Evolutionary conservation across 2,329 filamentous ascomycete species (phyloP).

Genomic region (Monosporascus sp.): DNA sequence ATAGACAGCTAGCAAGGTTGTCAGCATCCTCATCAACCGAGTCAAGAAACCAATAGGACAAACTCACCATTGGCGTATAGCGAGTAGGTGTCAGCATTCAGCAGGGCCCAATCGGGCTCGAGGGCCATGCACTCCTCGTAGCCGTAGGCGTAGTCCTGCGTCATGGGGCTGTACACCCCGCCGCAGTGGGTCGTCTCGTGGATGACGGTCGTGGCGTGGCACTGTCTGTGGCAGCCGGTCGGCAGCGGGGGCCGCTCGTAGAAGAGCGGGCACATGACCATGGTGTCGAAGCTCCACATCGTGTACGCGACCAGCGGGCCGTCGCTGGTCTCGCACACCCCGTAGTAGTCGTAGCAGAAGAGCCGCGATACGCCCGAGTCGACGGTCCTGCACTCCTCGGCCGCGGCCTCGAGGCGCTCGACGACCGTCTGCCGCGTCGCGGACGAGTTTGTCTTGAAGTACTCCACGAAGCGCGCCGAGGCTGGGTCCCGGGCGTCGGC

Average conservation of each 20-base stretch:
- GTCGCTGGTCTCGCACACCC: constrained; percentile 11
- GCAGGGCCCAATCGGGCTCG: constrained; percentile 6
- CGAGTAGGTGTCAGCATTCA: constrained; percentile 18
- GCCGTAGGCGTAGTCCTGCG: constrained; percentile 14
- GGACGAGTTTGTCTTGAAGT: constrained; percentile 16
- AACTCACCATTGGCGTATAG: constrained; percentile 16
- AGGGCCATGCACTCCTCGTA: constrained; percentile 15
- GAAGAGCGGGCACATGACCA: constrained; percentile 18
- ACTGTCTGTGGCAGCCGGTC: constrained; percentile 13
- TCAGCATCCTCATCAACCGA: constrained; percentile 1
- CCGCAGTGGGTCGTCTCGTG: constrained; percentile 20
- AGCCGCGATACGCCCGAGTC: constrained; percentile 9
- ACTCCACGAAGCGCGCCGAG: constrained; percentile 17
- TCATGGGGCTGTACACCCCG: constrained; percentile 13
- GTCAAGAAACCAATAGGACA: not conserved
- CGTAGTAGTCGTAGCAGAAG: constrained; percentile 16
- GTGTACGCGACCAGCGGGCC: constrained; percentile 18
- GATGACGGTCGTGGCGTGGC: constrained; percentile 16
- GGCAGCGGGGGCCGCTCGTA: constrained; percentile 14
- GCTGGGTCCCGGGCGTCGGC: constrained; percentile 13
- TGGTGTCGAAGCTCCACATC: constrained; percentile 8
- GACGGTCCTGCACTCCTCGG: constrained; percentile 14
- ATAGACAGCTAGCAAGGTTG: constrained; percentile 9
- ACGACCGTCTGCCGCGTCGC: constrained; percentile 10
- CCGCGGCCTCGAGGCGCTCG: constrained; percentile 11